Base-by-base conservation (phyloP, 2,329 filamentous ascomycete species). In the Beauveria scarabaeidicola region DNA sequence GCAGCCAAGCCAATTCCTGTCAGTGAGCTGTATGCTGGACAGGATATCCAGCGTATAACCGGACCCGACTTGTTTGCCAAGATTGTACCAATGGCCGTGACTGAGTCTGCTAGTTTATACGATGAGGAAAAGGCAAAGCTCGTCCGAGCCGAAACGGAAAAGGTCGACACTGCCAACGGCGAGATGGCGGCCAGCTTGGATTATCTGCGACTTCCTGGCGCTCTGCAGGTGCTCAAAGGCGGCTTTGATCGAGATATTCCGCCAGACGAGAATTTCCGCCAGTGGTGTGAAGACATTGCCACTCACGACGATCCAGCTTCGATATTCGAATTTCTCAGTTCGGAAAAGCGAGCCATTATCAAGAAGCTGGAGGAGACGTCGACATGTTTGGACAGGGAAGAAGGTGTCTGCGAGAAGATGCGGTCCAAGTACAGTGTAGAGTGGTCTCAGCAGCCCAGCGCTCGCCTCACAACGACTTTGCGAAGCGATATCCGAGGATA, bases 341-440 rank as follows among this genome's bases (percentile, higher is more conserved):
- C 84, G 27, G 89, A 94, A 66, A 96, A 93, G 72, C 83, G 89
- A 19, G 81, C 83, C 1, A 89, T 97, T 13, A 72, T 90, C 27
- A 78, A 80, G 3, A 82, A 85, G 3, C 73, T 99, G 59, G 91
- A 97, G 60, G 84, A 83, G 60, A 90, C 90, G 66, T 86, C 87
- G 59, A 96, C 96, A 71, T 89, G 95, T 68, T 76, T 99, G 46
- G 94, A 99, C 66, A 91, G 94, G 85, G 94, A 99, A 72, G 95
- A 97, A 75, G 95, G 90, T 59, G 90, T 97, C 0, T 99, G 94
- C 71, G 94, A 99, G 73, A 99, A 97, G 78, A 99, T 99, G 94
- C 85, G 94, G 51, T 95, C 91, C 13, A 99, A 99, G 72, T 97
- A 97, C 70, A 92, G 93, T 59, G 82, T 81, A 29, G 93, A 97